A percentile compares a stretch with the other conserved stretches of the same genome.
Conservation (phyloP, 1,284 basidiomycete genomes). For the Polyporus tsugae region DNA sequence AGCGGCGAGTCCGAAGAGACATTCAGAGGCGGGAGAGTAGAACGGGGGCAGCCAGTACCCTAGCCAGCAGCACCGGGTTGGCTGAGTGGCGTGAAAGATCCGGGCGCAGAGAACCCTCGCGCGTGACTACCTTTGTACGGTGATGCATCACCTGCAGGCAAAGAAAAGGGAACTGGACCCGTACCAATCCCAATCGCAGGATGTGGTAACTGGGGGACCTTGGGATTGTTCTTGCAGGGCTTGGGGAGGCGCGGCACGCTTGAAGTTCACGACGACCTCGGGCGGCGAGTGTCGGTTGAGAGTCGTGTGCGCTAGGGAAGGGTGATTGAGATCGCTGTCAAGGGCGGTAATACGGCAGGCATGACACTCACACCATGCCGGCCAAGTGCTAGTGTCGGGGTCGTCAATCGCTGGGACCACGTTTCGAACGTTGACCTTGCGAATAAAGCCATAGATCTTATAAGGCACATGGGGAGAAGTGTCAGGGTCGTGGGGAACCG, state of each 20-base stretch:
- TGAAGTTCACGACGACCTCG: slow-evolving; percentile 89
- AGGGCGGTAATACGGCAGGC: slow-evolving; percentile 15
- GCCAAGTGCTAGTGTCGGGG: slow-evolving; percentile 90
- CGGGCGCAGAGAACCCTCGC: slow-evolving; percentile 83
- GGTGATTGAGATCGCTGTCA: slow-evolving; percentile 26
- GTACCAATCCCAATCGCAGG: slow-evolving; percentile 75
- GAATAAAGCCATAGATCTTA: slow-evolving; percentile 96
- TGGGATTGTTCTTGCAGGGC: slow-evolving; percentile 77
- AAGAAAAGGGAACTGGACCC: slow-evolving; percentile 66
- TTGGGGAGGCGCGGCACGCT: slow-evolving; percentile 87
- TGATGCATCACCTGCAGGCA: slow-evolving; percentile 57
- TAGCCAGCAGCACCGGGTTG: slow-evolving; percentile 63
- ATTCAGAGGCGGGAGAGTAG: slow-evolving; percentile 80
- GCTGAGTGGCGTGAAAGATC: slow-evolving; percentile 73
- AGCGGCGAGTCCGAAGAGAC: slow-evolving; percentile 79
- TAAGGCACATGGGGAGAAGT: slow-evolving; percentile 32
- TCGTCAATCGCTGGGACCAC: slow-evolving; percentile 92
- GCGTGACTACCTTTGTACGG: slow-evolving; percentile 60
- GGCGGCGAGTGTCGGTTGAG: slow-evolving; percentile 87
- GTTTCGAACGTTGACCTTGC: slow-evolving; percentile 91
- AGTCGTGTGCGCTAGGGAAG: slow-evolving; percentile 77
- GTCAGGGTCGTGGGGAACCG: slow-evolving; percentile 43
- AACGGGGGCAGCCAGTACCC: slow-evolving; percentile 66
- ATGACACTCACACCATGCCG: slow-evolving; percentile 86
- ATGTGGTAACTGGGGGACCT: slow-evolving; percentile 67